Evolutionary conservation across 306 rosid species (phyloP).

Genomic region (Acacia melanoxylon): DNA sequence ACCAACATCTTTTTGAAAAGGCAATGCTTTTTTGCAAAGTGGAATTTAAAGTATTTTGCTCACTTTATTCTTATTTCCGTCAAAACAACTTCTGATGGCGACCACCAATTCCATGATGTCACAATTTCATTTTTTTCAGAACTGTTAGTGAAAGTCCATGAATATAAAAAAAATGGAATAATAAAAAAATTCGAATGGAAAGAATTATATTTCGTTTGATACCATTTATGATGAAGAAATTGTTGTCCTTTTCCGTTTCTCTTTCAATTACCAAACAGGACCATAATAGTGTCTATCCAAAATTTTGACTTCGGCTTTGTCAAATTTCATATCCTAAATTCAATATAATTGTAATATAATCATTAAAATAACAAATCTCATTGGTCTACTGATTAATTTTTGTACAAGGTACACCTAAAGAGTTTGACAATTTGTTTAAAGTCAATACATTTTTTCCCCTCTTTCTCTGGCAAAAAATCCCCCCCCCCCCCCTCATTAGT

Average conservation of each 20-base stretch:
- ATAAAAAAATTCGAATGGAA: neutral
- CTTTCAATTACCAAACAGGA: neutral
- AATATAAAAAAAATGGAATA: neutral
- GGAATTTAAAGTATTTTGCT: conserved; percentile 40
- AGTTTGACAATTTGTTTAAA: neutral
- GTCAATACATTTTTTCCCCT: neutral
- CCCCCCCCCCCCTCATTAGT: neutral
- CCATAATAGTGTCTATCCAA: neutral
- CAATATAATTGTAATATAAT: neutral
- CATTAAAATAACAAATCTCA: neutral
- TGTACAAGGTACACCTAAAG: neutral
- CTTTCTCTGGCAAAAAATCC: neutral
- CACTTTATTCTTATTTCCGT: conserved; percentile 64
- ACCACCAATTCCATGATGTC: neutral
- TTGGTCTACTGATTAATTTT: neutral
- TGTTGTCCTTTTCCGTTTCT: neutral
- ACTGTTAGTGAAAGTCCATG: neutral
- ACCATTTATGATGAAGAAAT: neutral
- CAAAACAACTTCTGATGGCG: conserved; percentile 24
- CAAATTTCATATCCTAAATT: neutral
- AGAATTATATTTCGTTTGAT: neutral
- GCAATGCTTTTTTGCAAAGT: conserved; percentile 44
- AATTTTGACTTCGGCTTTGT: neutral
- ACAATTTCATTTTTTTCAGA: neutral
- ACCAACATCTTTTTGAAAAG: conserved; percentile 42